A percentile compares a stretch with the other conserved stretches of the same genome.
Conservation (phyloP, 2,329 filamentous ascomycete species). For the Talaromyces pinophilus region DNA sequence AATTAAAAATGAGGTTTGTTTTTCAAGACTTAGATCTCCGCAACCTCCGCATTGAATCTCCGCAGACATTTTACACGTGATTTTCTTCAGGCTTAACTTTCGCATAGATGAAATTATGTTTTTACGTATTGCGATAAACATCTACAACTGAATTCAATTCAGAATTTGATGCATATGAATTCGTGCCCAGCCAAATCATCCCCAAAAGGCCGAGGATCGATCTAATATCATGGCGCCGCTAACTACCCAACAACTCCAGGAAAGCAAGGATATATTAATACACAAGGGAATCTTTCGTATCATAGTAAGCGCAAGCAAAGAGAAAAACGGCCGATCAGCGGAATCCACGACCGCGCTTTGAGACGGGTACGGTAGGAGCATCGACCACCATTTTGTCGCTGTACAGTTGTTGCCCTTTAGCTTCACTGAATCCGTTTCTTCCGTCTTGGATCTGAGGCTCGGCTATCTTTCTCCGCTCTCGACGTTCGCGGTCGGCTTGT, state of each 20-base stretch:
- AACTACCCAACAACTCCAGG: conserved; percentile 6
- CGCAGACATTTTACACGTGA: conserved; percentile 21
- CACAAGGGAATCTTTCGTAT: neutral
- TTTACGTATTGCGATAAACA: too few relatives aligned
- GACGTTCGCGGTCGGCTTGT: conserved; percentile 44
- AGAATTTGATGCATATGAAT: neutral
- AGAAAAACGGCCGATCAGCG: neutral
- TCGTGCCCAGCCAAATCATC: neutral
- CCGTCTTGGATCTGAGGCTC: conserved; percentile 43
- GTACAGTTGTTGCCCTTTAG: conserved; percentile 33
- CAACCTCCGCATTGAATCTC: conserved; percentile 22
- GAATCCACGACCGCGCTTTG: conserved; percentile 19
- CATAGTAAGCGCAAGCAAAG: neutral
- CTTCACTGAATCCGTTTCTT: conserved; percentile 40
- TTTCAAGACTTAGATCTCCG: conserved; percentile 10
- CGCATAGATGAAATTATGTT: too few relatives aligned
- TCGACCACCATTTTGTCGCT: conserved; percentile 47
- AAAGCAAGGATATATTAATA: conserved; percentile 1
- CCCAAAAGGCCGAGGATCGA: neutral
- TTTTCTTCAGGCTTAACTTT: neutral
- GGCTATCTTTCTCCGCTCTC: conserved; percentile 35
- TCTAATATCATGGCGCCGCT: conserved; percentile 2
- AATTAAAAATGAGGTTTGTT: neutral
- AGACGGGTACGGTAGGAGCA: conserved; percentile 28
- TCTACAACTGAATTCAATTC: neutral